Evolutionary conservation across 768 basidiomycete species (phyloP).

Genomic region (Tricholoma furcatifolium): DNA sequence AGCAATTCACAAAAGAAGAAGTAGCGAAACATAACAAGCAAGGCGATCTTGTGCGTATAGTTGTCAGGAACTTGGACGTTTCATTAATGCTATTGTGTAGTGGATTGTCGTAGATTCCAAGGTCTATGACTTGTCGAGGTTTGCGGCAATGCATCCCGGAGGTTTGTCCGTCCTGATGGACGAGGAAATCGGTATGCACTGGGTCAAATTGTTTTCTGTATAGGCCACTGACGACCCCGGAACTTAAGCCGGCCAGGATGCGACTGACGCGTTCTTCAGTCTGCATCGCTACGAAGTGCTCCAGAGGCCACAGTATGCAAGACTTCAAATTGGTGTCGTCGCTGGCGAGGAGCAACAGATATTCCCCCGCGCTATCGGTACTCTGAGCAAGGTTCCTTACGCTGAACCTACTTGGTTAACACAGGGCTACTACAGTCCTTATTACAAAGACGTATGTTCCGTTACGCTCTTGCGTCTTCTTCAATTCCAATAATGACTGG

Average conservation of each 20-base stretch:
- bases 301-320: conserved; percentile 66
- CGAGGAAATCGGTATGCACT: conserved; percentile 62
- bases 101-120: conserved; percentile 68
- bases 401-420: conserved; percentile 86
- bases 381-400: conserved; percentile 76
- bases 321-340: conserved; percentile 74
- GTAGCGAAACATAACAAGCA: conserved; percentile 21
- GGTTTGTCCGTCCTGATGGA: conserved; percentile 78
- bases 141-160: conserved; percentile 82
- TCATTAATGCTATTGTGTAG: conserved; percentile 41
- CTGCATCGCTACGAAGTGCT: conserved; percentile 88
- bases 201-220: background rate
- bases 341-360: conserved; percentile 59
- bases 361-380: conserved; percentile 44
- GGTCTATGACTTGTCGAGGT: conserved; percentile 81
- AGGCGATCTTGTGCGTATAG: conserved; percentile 36
- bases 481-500: background rate
- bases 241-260: conserved; percentile 78
- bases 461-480: conserved; percentile 44
- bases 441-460: conserved; percentile 65
- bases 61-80: conserved; percentile 30
- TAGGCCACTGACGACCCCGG: background rate
- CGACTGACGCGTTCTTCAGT: conserved; percentile 84
- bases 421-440: conserved; percentile 69
- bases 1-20: conserved; percentile 35